Percentiles rank a stretch among this genome's conserved stretches.
Conservation (phyloP, 208 protist genomes). For the Leishmania major region DNA sequence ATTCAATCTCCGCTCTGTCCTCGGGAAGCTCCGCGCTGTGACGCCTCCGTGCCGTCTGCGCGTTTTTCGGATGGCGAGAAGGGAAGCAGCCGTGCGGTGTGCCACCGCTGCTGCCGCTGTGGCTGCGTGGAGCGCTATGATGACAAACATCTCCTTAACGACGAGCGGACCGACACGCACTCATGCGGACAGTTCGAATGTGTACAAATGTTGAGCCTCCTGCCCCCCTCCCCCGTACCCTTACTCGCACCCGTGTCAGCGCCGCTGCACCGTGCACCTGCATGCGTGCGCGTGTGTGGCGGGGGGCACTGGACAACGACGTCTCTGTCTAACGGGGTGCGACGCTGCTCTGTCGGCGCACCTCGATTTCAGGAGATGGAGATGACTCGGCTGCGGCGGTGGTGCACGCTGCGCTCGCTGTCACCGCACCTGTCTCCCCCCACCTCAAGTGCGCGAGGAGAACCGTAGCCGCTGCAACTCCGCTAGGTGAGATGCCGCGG, state of each 20-base stretch:
- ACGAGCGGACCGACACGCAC: constrained; percentile 12
- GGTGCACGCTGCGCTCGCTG: background rate
- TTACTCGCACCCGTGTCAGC: background rate
- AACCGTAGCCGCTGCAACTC: constrained; percentile 14
- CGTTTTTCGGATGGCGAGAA: background rate
- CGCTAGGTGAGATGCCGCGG: constrained; percentile 1
- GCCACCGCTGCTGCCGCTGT: background rate
- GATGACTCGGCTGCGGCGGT: background rate
- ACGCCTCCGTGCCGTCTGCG: background rate
- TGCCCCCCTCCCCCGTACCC: background rate
- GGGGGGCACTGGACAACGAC: background rate
- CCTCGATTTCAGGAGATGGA: constrained; percentile 22
- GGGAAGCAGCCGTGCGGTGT: background rate
- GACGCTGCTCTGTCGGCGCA: constrained; percentile 17
- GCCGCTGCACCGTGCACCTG: background rate
- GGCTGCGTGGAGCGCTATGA: constrained; percentile 4
- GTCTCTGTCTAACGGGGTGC: constrained; percentile 27
- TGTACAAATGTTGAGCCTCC: constrained; percentile 18
- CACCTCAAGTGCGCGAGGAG: background rate
- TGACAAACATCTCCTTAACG: constrained; percentile 2
- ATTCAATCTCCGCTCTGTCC: background rate
- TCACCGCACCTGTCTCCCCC: background rate
- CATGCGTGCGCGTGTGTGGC: background rate
- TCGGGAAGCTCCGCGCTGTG: too few relatives aligned
- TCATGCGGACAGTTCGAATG: constrained; percentile 12